Percentiles rank a stretch among this genome's conserved stretches.
These are phyloP conservation scores for Ogataea parapolymorpha DNA, from an alignment of 805 yeast species.

Conservation along the genomic window DNA sequence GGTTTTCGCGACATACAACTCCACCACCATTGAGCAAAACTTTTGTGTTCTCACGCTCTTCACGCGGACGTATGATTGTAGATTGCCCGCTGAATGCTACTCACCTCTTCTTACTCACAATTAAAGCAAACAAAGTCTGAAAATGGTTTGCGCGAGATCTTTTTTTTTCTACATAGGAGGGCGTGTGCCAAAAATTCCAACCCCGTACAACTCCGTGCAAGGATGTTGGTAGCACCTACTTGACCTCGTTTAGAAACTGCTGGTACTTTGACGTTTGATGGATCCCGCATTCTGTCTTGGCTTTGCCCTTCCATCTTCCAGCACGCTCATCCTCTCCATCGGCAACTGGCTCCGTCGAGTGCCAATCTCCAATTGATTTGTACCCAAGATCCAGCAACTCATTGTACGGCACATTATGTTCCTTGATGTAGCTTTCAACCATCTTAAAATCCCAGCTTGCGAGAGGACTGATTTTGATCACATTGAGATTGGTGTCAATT, in stretches of 20 bases:
- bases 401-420: constrained; percentile 78
- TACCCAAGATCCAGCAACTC: constrained; percentile 81
- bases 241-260: constrained; percentile 42
- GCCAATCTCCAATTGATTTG: constrained; percentile 93
- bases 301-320: constrained; percentile 95
- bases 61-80: not conserved
- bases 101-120: constrained; percentile 1
- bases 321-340: constrained; percentile 95
- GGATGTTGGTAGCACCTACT: constrained; percentile 4
- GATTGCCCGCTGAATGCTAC: not conserved
- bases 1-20: not conserved
- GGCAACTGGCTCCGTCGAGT: constrained; percentile 82
- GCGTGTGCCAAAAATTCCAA: constrained; percentile 3
- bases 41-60: not conserved
- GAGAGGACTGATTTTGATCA: constrained; percentile 85
- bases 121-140: constrained; percentile 3
- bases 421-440: constrained; percentile 67
- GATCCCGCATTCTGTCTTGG: constrained; percentile 94
- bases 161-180: constrained; percentile 7
- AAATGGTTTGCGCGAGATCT: constrained; percentile 14
- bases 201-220: constrained; percentile 3
- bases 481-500: constrained; percentile 62
- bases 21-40: not conserved
- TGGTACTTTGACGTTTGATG: constrained; percentile 79
- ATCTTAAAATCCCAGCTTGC: constrained; percentile 76